These are phyloP conservation scores for Geosiphon pyriformis DNA, from an alignment of 192 early-diverging fungal species.

Conservation along the genomic window DNA sequence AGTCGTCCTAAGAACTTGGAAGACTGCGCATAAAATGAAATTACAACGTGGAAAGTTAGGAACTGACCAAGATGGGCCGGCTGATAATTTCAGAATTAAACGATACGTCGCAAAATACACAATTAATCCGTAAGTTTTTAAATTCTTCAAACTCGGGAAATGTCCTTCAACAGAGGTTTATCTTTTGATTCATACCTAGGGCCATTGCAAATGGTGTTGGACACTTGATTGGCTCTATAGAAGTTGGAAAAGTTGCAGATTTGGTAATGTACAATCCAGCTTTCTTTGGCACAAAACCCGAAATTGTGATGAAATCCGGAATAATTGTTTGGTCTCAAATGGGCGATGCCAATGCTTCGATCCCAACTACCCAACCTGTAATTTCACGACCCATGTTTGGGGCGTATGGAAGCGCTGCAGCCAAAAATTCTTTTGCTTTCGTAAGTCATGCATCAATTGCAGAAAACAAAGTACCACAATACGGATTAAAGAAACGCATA, in stretches of 20 bases:
- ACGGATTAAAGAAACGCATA: constrained; percentile 62
- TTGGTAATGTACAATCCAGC: constrained; percentile 79
- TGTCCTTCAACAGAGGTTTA: too few relatives aligned
- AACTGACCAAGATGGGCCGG: constrained; percentile 42
- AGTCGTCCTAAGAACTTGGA: constrained; percentile 89
- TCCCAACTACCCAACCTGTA: constrained; percentile 91
- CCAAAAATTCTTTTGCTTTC: constrained; percentile 68
- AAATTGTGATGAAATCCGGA: constrained; percentile 85
- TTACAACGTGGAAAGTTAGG: constrained; percentile 62
- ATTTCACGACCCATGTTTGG: constrained; percentile 84
- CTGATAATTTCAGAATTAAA: constrained; percentile 85
- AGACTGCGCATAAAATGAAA: constrained; percentile 95
- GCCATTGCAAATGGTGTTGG: constrained; percentile 83
- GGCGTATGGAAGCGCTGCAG: constrained; percentile 52
- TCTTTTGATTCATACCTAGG: constrained; percentile 31
- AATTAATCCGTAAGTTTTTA: constrained; percentile 78
- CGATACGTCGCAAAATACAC: constrained; percentile 97
- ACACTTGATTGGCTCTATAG: constrained; percentile 88
- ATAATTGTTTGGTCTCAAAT: constrained; percentile 79
- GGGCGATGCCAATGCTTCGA: constrained; percentile 93
- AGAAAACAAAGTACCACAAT: constrained; percentile 47
- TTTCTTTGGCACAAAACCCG: constrained; percentile 86
- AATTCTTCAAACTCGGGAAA: constrained; percentile 4
- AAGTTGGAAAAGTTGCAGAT: constrained; percentile 92
- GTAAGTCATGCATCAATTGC: constrained; percentile 72